Percentiles rank a stretch among this genome's conserved stretches.
Conservation (phyloP, 2,329 filamentous ascomycete genomes). For the Colletotrichum melonis region DNA sequence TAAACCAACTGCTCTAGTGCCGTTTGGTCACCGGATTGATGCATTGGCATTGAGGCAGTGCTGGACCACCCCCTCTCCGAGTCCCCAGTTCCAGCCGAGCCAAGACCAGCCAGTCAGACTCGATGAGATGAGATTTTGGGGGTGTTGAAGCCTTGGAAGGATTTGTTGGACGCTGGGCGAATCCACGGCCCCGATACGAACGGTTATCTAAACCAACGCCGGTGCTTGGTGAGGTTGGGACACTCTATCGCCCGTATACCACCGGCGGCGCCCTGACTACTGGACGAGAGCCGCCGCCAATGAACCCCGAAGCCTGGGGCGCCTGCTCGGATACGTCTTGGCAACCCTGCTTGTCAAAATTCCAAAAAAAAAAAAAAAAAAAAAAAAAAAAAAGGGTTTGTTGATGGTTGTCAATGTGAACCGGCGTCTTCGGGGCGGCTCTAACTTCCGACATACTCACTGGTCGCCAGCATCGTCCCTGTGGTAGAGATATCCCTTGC, state of each 20-base stretch:
- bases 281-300: neutral
- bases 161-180: slow-evolving; percentile 2
- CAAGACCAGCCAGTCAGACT: neutral
- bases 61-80: slow-evolving; percentile 2
- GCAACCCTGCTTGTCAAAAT: neutral
- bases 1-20: slow-evolving; percentile 5
- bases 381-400: neutral
- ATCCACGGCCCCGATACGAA: slow-evolving; percentile 8
- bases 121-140: neutral
- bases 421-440: slow-evolving; percentile 1
- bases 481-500: no score
- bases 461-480: neutral
- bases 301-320: neutral
- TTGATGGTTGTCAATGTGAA: neutral
- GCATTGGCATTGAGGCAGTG: slow-evolving; percentile 33
- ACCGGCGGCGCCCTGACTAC: neutral
- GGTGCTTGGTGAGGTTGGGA: neutral
- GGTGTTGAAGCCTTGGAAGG: neutral
- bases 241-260: slow-evolving; percentile 8
- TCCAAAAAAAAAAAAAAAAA: neutral
- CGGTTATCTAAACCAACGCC: slow-evolving; percentile 8
- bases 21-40: slow-evolving; percentile 21
- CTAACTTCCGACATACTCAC: neutral
- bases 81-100: neutral
- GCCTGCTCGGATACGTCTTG: neutral